phyloP scores from a whole-genome alignment of 768 basidiomycete species.

The Lanmaoa rubissima region DNA sequence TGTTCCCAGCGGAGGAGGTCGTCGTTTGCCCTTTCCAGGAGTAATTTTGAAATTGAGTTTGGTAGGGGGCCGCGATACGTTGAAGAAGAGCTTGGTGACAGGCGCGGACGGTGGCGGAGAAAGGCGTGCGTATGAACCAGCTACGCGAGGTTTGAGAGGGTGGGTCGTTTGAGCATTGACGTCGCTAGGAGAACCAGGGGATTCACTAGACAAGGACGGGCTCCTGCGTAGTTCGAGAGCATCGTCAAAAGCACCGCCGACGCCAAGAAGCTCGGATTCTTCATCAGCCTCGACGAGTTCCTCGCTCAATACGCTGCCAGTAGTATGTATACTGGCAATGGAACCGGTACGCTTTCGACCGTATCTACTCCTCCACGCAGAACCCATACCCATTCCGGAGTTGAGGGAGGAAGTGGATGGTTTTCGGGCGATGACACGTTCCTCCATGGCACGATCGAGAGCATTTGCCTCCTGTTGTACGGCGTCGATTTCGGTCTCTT shows the following conservation, averaged over 20 bases:
- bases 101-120: constrained; percentile 51
- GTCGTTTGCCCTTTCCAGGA: constrained; percentile 53
- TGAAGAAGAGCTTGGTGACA: constrained; percentile 58
- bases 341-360: constrained; percentile 73
- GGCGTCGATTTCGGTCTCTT: constrained; percentile 48
- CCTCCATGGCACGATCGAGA: constrained; percentile 86
- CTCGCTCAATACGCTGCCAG: constrained; percentile 71
- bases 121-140: constrained; percentile 5
- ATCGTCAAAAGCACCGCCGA: constrained; percentile 62
- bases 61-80: constrained; percentile 39
- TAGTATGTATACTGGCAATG: constrained; percentile 66
- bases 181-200: constrained; percentile 36
- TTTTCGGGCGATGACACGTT: constrained; percentile 73
- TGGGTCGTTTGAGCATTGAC: constrained; percentile 22
- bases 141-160: constrained; percentile 21
- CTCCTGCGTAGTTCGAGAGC: constrained; percentile 34
- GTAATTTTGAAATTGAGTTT: constrained; percentile 51
- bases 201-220: constrained; percentile 35
- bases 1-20: constrained; percentile 58
- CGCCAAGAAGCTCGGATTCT: constrained; percentile 66
- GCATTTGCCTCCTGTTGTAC: constrained; percentile 78
- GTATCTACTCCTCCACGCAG: constrained; percentile 64
- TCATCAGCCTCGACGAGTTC: constrained; percentile 82
- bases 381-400: constrained; percentile 66
- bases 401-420: constrained; percentile 62